These are phyloP conservation scores for Aristolochia fimbriata DNA, from an alignment of 164 flowering plant species.

Conservation along the genomic window DNA sequence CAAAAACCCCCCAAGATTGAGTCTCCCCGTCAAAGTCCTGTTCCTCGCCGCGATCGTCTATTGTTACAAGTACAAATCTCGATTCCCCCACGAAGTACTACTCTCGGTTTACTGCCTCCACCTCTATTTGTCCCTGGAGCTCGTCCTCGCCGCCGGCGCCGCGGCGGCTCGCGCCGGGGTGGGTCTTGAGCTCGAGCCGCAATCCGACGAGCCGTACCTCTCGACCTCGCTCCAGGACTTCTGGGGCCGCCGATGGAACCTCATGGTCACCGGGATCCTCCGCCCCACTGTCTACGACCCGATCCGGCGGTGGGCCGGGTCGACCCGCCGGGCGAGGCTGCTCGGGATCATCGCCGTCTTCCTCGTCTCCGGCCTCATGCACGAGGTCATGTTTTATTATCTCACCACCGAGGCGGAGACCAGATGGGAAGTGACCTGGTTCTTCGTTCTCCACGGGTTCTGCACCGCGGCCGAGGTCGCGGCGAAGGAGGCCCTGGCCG, in stretches of 20 bases:
- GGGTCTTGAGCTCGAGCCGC: conserved; percentile 11
- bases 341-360: conserved; percentile 7
- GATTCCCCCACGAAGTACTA: conserved; percentile 12
- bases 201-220: conserved; percentile 12
- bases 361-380: conserved; percentile 16
- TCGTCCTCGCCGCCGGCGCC: conserved; percentile 12
- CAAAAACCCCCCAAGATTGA: too few relatives aligned
- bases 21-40: not conserved
- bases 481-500: conserved; percentile 2
- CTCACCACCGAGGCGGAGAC: conserved; percentile 1
- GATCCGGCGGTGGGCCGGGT: not conserved
- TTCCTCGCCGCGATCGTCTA: conserved; percentile 7
- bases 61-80: conserved; percentile 10
- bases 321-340: not conserved
- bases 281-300: conserved; percentile 14
- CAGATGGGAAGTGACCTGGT: conserved; percentile 17
- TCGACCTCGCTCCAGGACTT: conserved; percentile 17
- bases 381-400: conserved; percentile 15
- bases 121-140: conserved; percentile 19
- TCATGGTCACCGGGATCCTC: conserved; percentile 14
- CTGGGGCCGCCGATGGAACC: conserved; percentile 21
- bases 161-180: not conserved
- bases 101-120: conserved; percentile 21
- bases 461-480: conserved; percentile 6
- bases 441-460: conserved; percentile 16